A percentile compares a stretch with the other conserved stretches of the same genome.
These are phyloP conservation scores for Phlyctochytrium bullatum DNA, from an alignment of 192 early-diverging fungal species.

Conservation along the genomic window DNA sequence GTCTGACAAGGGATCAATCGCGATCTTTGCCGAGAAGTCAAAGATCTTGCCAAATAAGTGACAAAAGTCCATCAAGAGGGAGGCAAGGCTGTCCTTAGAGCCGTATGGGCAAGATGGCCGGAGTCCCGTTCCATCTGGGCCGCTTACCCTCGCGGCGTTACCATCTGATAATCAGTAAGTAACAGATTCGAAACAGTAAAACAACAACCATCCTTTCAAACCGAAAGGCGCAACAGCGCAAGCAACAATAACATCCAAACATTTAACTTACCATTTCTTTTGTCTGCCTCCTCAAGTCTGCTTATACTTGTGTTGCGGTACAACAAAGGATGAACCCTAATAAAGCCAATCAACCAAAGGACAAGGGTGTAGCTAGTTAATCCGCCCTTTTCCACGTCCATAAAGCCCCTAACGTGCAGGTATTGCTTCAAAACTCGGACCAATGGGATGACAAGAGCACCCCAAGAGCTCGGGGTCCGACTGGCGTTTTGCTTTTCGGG, in stretches of 20 bases:
- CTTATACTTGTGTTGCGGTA: no score
- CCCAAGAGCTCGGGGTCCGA: no score
- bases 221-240: no score
- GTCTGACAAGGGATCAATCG: neutral
- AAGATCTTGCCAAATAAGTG: neutral
- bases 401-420: neutral
- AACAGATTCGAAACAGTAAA: no score
- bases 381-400: neutral
- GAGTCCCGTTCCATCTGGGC: no score
- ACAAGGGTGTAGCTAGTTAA: neutral
- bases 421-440: neutral
- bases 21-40: neutral
- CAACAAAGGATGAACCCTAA: neutral
- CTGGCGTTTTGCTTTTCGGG: no score
- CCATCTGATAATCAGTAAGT: no score
- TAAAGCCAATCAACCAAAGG: neutral
- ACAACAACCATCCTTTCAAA: no score
- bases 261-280: no score
- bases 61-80: neutral
- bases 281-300: no score
- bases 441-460: neutral
- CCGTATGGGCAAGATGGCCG: neutral
- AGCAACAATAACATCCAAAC: no score
- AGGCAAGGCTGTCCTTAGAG: neutral
- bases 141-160: no score